These are phyloP conservation scores for Rostrohypoxylon terebratum DNA, from an alignment of 495 filamentous ascomycete species.

Conservation along the genomic window DNA sequence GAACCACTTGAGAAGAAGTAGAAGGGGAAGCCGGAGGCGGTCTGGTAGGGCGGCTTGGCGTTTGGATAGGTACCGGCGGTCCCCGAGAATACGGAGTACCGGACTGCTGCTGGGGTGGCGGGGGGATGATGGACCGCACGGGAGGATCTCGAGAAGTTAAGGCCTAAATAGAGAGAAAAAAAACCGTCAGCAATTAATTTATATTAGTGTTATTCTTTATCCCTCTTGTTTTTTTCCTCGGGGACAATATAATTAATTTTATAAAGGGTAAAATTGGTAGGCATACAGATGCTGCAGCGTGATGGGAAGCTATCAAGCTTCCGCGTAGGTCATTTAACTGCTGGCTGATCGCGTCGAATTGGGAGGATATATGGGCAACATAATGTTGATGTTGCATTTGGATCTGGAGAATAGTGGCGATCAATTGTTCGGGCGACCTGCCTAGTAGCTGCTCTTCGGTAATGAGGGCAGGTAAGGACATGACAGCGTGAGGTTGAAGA, in stretches of 20 bases:
- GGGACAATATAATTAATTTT: not conserved
- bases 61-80: conserved; percentile 44
- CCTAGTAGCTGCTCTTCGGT: conserved; percentile 50
- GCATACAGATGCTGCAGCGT: conserved; percentile 49
- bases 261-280: not conserved
- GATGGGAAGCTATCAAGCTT: conserved; percentile 49
- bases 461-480: conserved; percentile 43
- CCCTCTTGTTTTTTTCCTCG: not conserved
- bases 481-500: conserved; percentile 46
- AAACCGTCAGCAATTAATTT: conserved; percentile 27
- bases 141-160: conserved; percentile 42
- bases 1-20: conserved; percentile 35
- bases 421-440: conserved; percentile 50
- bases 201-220: not conserved
- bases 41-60: conserved; percentile 46
- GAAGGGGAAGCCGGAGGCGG: conserved; percentile 42
- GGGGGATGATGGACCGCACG: conserved; percentile 42
- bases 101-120: conserved; percentile 45
- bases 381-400: conserved; percentile 51
- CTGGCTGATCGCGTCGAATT: conserved; percentile 49
- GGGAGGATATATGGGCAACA: conserved; percentile 48
- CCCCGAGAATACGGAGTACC: conserved; percentile 43
- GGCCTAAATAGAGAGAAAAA: conserved; percentile 33
- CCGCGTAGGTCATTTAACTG: conserved; percentile 48
- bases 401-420: conserved; percentile 50